Conservation (phyloP, 2,329 filamentous ascomycete genomes). For the Penicillium expansum region DNA sequence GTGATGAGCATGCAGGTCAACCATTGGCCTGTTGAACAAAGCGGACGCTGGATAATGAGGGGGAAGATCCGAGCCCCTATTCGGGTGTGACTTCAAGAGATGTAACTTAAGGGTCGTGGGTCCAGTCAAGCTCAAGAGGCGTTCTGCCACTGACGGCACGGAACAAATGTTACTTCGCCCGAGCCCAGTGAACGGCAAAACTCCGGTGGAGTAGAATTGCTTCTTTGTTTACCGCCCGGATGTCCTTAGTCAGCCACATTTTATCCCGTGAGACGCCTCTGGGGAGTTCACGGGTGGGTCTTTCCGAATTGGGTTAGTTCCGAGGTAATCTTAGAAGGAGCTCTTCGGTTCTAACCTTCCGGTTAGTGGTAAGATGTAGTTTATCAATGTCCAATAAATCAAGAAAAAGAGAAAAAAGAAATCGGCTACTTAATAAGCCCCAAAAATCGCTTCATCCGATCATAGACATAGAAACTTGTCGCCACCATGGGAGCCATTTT, state of each 20-base stretch:
- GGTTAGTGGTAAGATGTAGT: no score
- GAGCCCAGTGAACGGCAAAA: conserved; percentile 19
- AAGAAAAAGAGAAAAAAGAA: no score
- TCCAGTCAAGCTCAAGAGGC: conserved; percentile 23
- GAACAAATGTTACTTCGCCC: conserved; percentile 7
- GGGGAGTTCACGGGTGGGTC: no score
- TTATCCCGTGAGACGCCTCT: neutral
- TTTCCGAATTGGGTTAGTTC: neutral
- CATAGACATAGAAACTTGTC: no score
- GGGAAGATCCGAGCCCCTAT: conserved; percentile 18
- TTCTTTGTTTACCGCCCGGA: neutral
- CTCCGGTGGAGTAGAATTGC: conserved; percentile 27
- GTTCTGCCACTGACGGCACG: conserved; percentile 16
- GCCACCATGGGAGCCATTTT: no score
- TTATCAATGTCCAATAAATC: no score
- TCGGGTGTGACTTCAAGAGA: neutral
- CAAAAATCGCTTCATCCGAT: no score
- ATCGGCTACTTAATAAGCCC: neutral
- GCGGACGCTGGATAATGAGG: conserved; percentile 13
- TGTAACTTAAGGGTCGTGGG: conserved; percentile 2
- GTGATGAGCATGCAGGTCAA: conserved; percentile 9
- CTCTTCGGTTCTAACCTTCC: no score
- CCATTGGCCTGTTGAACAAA: conserved; percentile 10
- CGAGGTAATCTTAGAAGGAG: no score
- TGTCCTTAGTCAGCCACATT: neutral